These are phyloP conservation scores for Quercus cerris DNA, from an alignment of 306 rosid species.

Conservation along the genomic window DNA sequence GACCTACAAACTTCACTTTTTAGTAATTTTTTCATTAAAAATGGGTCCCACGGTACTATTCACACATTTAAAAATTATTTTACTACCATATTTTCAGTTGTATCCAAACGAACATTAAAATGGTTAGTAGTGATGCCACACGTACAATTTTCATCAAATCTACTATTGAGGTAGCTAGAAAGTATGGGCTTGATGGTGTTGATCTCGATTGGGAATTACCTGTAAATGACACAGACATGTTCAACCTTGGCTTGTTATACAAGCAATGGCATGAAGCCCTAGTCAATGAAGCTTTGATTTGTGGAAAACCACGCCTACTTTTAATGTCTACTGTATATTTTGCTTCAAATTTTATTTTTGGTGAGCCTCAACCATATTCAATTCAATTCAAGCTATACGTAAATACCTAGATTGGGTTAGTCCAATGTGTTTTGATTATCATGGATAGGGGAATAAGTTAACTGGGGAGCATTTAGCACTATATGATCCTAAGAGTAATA, in stretches of 20 bases:
- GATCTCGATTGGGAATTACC: slow-evolving; percentile 95
- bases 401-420: slow-evolving; percentile 60
- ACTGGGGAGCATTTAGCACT: slow-evolving; percentile 57
- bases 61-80: no score
- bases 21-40: no score
- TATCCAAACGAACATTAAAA: not conserved
- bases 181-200: slow-evolving; percentile 62
- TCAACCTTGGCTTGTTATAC: slow-evolving; percentile 49
- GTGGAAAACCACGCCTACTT: slow-evolving; percentile 37
- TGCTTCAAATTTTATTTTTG: slow-evolving; percentile 35
- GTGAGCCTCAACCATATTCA: slow-evolving; percentile 28
- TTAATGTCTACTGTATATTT: slow-evolving; percentile 64
- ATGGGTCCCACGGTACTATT: no score
- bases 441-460: slow-evolving; percentile 57
- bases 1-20: no score
- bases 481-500: slow-evolving; percentile 37
- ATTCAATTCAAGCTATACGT: slow-evolving; percentile 43
- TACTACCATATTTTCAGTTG: no score
- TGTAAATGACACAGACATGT: slow-evolving; percentile 38
- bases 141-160: slow-evolving; percentile 60
- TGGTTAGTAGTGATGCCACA: slow-evolving; percentile 28
- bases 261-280: slow-evolving; percentile 56
- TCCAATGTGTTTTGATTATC: slow-evolving; percentile 79
- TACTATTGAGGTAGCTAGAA: slow-evolving; percentile 52
- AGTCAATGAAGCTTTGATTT: slow-evolving; percentile 17